Base-by-base conservation (phyloP, 495 filamentous ascomycete species). In the Podospora didyma region DNA sequence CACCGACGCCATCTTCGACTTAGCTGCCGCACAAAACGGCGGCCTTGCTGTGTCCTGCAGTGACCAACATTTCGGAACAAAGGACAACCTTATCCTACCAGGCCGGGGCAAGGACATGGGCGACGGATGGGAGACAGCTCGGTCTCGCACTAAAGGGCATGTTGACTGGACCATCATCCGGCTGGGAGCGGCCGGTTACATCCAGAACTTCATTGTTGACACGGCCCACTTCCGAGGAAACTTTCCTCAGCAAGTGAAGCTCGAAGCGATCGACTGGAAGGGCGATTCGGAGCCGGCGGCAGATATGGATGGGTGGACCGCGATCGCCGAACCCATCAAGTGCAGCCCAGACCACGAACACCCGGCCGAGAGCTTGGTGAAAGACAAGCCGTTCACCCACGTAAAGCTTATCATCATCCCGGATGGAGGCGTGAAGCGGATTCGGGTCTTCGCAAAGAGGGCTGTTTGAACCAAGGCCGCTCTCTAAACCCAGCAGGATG, bases 191-290 rank as follows among this genome's bases (percentile, higher is more conserved):
- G 76, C 81, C 16, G 91, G 89, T 0, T 78, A 78, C 39, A 81
- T 96, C 44, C 79, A 86, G 56, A 83, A 81, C 62, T 73, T 96
- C 22, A 69, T 95, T 3, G 84, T 96, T 14, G 92, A 97, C 70
- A 97, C 92, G 5, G 88, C 89, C 42, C 89, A 91, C 71, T 97
- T 93, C 69, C 75, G 90, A 35, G 92, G 92, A 7, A 97, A 97
- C 72, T 97, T 88, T 62, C 92, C 92, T 0, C 83, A 90, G 62
- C 82, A 82, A 55, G 84, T 90, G 22, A 84, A 83, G 64, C 79
- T 91, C 19, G 86, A 90, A 60, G 87, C 79, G 5, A 82, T 83
- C 48, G 74, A 81, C 46, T 81, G 76, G 69, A 77, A 69, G 57
- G 77, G 62, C 3, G 76, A 78, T 26, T 72, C 73, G n/a, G 77